These are phyloP conservation scores for Ogataea glucozyma DNA, from an alignment of 805 yeast species.

Conservation along the genomic window DNA sequence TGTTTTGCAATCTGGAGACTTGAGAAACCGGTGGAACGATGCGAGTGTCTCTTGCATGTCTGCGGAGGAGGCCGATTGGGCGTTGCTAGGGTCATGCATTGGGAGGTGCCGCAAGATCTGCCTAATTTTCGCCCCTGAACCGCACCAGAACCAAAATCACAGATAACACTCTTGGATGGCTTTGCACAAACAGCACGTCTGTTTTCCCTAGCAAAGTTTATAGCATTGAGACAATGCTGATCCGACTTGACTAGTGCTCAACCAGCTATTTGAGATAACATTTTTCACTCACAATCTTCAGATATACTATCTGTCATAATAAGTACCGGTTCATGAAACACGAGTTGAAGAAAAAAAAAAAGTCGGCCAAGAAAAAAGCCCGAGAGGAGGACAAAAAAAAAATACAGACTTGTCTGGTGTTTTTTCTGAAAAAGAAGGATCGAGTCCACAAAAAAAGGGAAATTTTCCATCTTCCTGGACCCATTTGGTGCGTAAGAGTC, in stretches of 20 bases:
- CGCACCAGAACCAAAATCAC: no score
- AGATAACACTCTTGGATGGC: no score
- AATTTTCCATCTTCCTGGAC: neutral
- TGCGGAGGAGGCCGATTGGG: neutral
- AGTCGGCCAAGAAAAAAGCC: neutral
- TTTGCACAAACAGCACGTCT: no score
- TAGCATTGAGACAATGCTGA: no score
- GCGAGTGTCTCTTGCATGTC: slow-evolving; percentile 7
- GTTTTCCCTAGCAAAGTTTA: no score
- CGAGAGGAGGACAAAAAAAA: neutral
- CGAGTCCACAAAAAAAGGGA: neutral
- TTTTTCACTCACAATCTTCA: neutral
- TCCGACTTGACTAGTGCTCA: no score
- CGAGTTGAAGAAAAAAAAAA: neutral
- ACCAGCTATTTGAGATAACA: no score
- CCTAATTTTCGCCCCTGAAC: no score
- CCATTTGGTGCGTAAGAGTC: neutral
- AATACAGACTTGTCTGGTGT: neutral
- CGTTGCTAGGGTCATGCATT: neutral
- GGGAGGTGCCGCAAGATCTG: neutral
- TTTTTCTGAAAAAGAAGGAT: neutral
- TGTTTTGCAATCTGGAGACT: slow-evolving; percentile 40
- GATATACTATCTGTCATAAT: slow-evolving; percentile 3
- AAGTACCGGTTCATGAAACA: slow-evolving; percentile 2
- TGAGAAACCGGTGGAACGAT: slow-evolving; percentile 47